phyloP scores from a whole-genome alignment of 306 rosid species.

The Senna tora region DNA sequence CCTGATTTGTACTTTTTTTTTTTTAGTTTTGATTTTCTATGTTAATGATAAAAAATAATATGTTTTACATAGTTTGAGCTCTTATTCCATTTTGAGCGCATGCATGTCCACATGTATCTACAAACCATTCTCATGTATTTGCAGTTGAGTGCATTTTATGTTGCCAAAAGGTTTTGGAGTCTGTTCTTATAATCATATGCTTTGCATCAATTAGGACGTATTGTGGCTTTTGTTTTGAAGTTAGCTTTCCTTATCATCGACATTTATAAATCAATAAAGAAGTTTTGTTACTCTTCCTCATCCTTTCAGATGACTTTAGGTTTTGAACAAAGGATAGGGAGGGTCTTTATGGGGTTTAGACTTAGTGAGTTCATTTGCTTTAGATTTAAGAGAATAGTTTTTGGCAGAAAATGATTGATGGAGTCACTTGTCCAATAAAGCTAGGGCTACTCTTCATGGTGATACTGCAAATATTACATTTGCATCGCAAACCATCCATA shows the following conservation, averaged over 20 bases:
- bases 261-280: neutral
- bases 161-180: neutral
- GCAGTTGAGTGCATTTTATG: neutral
- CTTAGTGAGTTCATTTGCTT: neutral
- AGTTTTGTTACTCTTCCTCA: neutral
- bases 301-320: neutral
- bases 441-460: neutral
- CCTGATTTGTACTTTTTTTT: neutral
- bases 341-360: neutral
- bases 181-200: neutral
- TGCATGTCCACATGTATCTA: neutral
- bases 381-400: neutral
- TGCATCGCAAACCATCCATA: neutral
- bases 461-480: too few species aligned
- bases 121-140: neutral
- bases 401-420: neutral
- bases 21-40: neutral
- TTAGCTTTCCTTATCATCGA: neutral
- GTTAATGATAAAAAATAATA: neutral
- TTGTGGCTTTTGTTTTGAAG: neutral
- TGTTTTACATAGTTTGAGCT: neutral
- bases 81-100: neutral
- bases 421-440: neutral
- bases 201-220: neutral
- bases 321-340: neutral